phyloP scores from a whole-genome alignment of 2,329 filamentous ascomycete species.

The Trichophyton benhamiae region DNA sequence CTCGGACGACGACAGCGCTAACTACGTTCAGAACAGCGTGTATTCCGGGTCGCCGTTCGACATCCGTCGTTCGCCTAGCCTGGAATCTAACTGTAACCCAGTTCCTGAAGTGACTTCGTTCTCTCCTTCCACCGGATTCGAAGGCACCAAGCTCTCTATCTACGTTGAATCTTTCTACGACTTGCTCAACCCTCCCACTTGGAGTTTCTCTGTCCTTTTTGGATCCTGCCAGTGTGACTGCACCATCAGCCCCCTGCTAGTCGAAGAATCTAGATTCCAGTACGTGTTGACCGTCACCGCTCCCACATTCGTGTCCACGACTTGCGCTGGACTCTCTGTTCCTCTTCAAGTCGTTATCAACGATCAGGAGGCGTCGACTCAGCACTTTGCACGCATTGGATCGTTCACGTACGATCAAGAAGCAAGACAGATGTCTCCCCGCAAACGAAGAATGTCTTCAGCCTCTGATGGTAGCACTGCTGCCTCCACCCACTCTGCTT shows the following conservation, averaged over 20 bases:
- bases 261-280: conserved; percentile 48
- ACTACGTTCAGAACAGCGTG: conserved; percentile 28
- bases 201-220: conserved; percentile 55
- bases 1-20: conserved; percentile 31
- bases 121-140: conserved; percentile 54
- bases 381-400: conserved; percentile 45
- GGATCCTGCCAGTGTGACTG: conserved; percentile 63
- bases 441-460: conserved; percentile 46
- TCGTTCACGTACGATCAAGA: conserved; percentile 49
- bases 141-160: conserved; percentile 59
- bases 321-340: conserved; percentile 43
- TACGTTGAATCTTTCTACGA: conserved; percentile 67
- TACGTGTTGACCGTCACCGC: conserved; percentile 63
- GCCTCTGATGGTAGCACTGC: conserved; percentile 36
- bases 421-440: conserved; percentile 29
- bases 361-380: conserved; percentile 40
- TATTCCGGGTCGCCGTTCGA: conserved; percentile 41
- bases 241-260: conserved; percentile 49
- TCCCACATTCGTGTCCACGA: conserved; percentile 51
- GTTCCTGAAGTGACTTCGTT: conserved; percentile 56
- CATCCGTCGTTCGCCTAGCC: conserved; percentile 53
- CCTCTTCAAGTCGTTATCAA: conserved; percentile 50
- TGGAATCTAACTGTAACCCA: conserved; percentile 48
- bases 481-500: conserved; percentile 38
- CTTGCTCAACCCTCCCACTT: conserved; percentile 46